Conservation (phyloP, 495 filamentous ascomycete genomes). For the Xylona heveae region DNA sequence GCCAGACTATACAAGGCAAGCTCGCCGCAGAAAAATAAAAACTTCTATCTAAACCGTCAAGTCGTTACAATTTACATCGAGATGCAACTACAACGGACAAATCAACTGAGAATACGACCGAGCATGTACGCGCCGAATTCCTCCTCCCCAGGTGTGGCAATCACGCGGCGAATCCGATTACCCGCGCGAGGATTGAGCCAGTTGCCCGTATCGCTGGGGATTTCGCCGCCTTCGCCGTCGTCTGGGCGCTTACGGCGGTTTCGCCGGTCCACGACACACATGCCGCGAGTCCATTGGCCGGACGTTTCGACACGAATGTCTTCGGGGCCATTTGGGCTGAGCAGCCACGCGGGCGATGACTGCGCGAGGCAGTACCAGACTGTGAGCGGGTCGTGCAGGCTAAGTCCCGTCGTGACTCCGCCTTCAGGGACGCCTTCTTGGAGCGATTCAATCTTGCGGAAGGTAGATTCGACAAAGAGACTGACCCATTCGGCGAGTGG, state of each 20-base stretch:
- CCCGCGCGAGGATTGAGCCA: conserved; percentile 53
- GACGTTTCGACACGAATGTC: conserved; percentile 75
- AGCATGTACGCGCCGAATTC: conserved; percentile 6
- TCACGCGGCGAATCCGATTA: conserved; percentile 57
- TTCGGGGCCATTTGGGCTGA: conserved; percentile 12
- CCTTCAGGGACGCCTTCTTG: conserved; percentile 30
- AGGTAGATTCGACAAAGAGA: conserved; percentile 58
- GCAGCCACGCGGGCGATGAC: conserved; percentile 3
- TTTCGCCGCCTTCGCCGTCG: conserved; percentile 22
- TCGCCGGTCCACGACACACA: conserved; percentile 67
- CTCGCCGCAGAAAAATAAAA: too few relatives aligned
- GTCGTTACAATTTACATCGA: too few relatives aligned
- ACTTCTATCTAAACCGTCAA: too few relatives aligned
- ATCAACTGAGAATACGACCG: conserved; percentile 5
- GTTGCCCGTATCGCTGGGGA: conserved; percentile 39
- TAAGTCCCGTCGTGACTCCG: conserved; percentile 35
- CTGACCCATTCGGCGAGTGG: conserved; percentile 69
- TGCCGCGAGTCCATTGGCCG: conserved; percentile 88
- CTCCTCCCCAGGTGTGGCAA: conserved; percentile 31
- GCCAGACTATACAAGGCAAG: too few relatives aligned
- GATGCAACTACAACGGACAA: too few relatives aligned
- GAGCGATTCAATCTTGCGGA: conserved; percentile 44
- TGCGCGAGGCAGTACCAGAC: conserved; percentile 24
- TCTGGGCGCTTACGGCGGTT: conserved; percentile 28
- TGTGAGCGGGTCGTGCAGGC: conserved; percentile 72